Conservation (phyloP, 2,329 filamentous ascomycete species). For the Colletotrichum sp. region DNA sequence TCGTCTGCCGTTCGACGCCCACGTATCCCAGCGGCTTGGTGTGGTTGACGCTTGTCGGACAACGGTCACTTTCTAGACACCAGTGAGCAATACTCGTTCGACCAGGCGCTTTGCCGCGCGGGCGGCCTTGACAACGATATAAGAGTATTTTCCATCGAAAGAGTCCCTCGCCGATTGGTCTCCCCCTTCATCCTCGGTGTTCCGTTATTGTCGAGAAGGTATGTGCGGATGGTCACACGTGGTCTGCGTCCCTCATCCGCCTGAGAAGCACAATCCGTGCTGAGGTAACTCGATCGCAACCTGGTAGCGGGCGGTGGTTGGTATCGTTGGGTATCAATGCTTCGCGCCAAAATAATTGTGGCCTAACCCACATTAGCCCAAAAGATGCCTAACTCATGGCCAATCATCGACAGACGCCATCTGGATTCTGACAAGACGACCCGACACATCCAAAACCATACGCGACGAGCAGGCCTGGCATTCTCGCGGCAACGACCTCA, state of each 20-base stretch:
- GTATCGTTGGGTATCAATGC: constrained; percentile 44
- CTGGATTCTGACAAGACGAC: constrained; percentile 1
- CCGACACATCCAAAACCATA: constrained; percentile 1
- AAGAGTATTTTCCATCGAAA: not conserved
- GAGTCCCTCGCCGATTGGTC: not conserved
- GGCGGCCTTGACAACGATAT: not conserved
- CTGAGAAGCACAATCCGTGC: not conserved
- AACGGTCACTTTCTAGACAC: not conserved
- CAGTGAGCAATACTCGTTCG: not conserved
- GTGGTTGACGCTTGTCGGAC: not conserved
- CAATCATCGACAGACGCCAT: constrained; percentile 16
- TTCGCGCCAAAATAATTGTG: constrained; percentile 35
- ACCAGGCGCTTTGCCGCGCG: not conserved
- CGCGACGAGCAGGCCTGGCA: not conserved
- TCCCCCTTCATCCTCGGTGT: not conserved
- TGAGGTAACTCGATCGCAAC: not conserved
- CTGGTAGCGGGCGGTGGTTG: constrained; percentile 6
- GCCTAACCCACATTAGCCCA: constrained; percentile 34
- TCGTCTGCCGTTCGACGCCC: not conserved
- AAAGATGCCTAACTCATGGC: constrained; percentile 12
- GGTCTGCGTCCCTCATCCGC: not conserved
- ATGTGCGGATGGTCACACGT: not conserved
- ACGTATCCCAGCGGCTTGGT: not conserved
- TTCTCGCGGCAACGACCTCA: not conserved
- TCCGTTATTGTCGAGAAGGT: not conserved